Evolutionary conservation across 306 rosid species (phyloP).

Genomic region (Corylus heterophylla): DNA sequence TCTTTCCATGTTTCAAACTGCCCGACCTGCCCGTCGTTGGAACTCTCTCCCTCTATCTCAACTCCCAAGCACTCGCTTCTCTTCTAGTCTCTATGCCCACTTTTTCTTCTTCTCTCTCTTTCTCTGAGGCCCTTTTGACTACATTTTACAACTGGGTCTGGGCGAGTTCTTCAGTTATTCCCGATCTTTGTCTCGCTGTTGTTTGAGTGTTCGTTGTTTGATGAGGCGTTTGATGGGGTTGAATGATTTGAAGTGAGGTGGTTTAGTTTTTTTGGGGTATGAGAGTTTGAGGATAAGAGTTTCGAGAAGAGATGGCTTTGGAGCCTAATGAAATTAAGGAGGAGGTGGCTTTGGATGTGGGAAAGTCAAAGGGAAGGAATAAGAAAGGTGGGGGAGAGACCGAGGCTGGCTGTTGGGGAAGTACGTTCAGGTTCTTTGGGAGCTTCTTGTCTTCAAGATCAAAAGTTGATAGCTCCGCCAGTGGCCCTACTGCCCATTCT

Average conservation of each 20-base stretch:
- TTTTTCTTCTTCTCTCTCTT: constrained; percentile 5
- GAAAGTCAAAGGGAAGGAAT: constrained; percentile 51
- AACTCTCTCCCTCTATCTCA: constrained; percentile 44
- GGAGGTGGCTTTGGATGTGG: constrained; percentile 65
- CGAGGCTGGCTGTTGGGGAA: constrained; percentile 64
- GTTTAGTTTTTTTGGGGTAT: constrained; percentile 14
- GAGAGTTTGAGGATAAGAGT: constrained; percentile 24
- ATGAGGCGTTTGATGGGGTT: constrained; percentile 7
- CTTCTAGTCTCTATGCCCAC: constrained; percentile 23
- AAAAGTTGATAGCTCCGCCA: constrained; percentile 70
- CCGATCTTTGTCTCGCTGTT: constrained; percentile 9
- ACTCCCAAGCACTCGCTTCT: constrained; percentile 36
- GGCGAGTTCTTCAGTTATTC: constrained; percentile 18
- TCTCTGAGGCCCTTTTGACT: constrained; percentile 25
- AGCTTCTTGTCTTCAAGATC: constrained; percentile 84
- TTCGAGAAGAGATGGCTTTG: constrained; percentile 68
- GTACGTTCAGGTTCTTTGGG: constrained; percentile 52
- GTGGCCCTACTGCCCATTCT: constrained; percentile 51
- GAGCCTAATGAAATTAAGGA: constrained; percentile 58
- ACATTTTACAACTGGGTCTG: constrained; percentile 33
- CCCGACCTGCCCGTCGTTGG: constrained; percentile 47
- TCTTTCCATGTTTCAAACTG: constrained; percentile 33
- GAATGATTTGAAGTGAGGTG: not conserved
- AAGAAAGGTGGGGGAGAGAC: constrained; percentile 46
- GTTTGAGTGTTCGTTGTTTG: constrained; percentile 8